Conservation (phyloP, 2,329 filamentous ascomycete species). For the Penicillium sp. region DNA sequence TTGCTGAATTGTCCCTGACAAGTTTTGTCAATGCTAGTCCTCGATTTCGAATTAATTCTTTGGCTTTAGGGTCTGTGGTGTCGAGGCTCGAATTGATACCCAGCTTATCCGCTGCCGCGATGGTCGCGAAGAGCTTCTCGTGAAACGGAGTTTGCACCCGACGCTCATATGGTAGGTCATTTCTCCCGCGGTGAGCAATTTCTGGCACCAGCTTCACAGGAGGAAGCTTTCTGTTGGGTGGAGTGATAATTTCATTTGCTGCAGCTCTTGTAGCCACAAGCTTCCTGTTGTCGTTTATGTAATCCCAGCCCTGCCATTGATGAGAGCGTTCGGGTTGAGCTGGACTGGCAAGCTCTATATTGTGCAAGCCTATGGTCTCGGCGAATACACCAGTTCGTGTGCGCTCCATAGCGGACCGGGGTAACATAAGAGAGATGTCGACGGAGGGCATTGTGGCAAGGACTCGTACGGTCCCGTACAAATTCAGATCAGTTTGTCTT, state of each 20-base stretch:
- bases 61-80: conserved; percentile 1
- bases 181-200: conserved; percentile 16
- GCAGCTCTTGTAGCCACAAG: conserved; percentile 33
- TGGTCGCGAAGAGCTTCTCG: conserved; percentile 21
- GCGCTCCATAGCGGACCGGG: conserved; percentile 58
- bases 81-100: neutral
- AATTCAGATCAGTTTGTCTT: conserved; percentile 63
- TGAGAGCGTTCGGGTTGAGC: conserved; percentile 32
- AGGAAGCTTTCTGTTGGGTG: conserved; percentile 29
- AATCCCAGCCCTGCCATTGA: conserved; percentile 27
- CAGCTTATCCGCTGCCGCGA: conserved; percentile 27
- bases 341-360: conserved; percentile 56
- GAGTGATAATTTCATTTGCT: conserved; percentile 31
- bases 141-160: conserved; percentile 42
- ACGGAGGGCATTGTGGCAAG: conserved; percentile 68
- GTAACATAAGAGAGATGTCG: conserved; percentile 61
- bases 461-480: conserved; percentile 76
- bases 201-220: conserved; percentile 28
- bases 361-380: conserved; percentile 50
- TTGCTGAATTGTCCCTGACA: conserved; percentile 29
- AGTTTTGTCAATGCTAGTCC: conserved; percentile 17
- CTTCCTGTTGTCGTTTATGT: conserved; percentile 24
- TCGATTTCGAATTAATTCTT: neutral
- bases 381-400: conserved; percentile 58
- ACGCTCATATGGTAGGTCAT: conserved; percentile 28